phyloP scores from a whole-genome alignment of 2,329 filamentous ascomycete genomes.

The Peltaster fructicola region DNA sequence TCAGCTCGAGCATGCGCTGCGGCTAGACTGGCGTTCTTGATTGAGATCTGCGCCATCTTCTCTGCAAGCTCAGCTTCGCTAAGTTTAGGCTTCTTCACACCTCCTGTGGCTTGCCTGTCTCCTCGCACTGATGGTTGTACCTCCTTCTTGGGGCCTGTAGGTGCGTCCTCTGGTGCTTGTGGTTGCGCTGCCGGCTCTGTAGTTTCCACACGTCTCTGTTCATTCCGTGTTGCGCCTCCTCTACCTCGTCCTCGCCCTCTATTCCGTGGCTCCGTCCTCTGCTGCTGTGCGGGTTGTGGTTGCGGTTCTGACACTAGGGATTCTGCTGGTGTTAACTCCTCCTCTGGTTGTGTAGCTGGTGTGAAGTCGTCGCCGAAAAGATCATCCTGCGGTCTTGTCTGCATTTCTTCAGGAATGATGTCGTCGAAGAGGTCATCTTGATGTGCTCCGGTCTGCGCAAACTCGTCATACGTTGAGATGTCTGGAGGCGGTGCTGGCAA shows the following conservation, averaged over 20 bases:
- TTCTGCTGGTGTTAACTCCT: constrained; percentile 10
- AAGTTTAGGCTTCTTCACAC: constrained; percentile 35
- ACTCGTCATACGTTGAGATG: constrained; percentile 12
- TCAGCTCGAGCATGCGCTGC: constrained; percentile 48
- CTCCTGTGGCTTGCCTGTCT: constrained; percentile 20
- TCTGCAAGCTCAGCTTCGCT: constrained; percentile 46
- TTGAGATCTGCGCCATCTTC: constrained; percentile 42
- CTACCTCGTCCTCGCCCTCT: constrained; percentile 1
- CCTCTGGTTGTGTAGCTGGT: constrained; percentile 25
- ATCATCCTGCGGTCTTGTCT: constrained; percentile 32
- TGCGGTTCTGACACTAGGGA: constrained; percentile 5
- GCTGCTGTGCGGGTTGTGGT: constrained; percentile 3
- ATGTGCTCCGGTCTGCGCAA: constrained; percentile 18
- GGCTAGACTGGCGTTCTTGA: constrained; percentile 41
- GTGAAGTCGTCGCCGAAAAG: constrained; percentile 34
- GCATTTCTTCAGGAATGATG: constrained; percentile 23
- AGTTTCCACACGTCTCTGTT: constrained; percentile 4
- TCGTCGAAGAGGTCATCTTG: constrained; percentile 19
- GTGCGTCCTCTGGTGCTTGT: constrained; percentile 9
- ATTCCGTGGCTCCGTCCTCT: neutral
- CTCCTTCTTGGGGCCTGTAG: constrained; percentile 9
- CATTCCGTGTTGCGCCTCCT: constrained; percentile 8
- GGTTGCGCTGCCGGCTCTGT: constrained; percentile 5
- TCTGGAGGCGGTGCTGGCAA: constrained; percentile 6
- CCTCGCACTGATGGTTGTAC: constrained; percentile 15